phyloP scores from a whole-genome alignment of 306 rosid species.

The Fragaria iinumae region DNA sequence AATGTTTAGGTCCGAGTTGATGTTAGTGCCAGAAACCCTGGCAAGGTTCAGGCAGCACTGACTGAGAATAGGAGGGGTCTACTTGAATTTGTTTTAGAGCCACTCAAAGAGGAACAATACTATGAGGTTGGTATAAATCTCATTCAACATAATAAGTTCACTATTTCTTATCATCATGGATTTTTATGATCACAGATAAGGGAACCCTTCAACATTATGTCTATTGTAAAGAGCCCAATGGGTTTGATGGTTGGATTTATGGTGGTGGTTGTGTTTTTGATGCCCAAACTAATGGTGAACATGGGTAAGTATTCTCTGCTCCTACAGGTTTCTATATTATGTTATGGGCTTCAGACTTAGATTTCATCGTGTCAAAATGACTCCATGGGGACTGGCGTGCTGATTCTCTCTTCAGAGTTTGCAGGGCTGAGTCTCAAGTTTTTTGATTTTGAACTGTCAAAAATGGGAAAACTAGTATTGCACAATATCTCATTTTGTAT shows the following conservation, averaged over 20 bases:
- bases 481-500: too few species aligned
- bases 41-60: conserved; percentile 91
- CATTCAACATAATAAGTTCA: conserved; percentile 6
- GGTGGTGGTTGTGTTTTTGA: conserved; percentile 83
- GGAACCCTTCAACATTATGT: conserved; percentile 85
- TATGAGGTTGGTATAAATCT: conserved; percentile 70
- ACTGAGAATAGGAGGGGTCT: conserved; percentile 88
- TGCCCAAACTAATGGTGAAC: conserved; percentile 96
- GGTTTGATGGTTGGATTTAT: conserved; percentile 98
- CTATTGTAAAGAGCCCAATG: conserved; percentile 94
- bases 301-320: conserved; percentile 61
- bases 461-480: background rate
- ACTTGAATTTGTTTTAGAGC: conserved; percentile 80
- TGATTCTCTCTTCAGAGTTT: background rate
- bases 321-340: conserved; percentile 16
- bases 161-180: conserved; percentile 18
- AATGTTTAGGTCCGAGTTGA: conserved; percentile 82
- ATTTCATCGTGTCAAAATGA: conserved; percentile 11
- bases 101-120: conserved; percentile 77
- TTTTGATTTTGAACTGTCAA: background rate
- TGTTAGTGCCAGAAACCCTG: conserved; percentile 95
- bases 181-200: conserved; percentile 54
- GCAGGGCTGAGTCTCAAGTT: background rate
- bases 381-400: background rate
- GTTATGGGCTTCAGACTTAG: conserved; percentile 11